Conservation (phyloP, 2,329 filamentous ascomycete genomes). For the Uncinocarpus reesii region DNA sequence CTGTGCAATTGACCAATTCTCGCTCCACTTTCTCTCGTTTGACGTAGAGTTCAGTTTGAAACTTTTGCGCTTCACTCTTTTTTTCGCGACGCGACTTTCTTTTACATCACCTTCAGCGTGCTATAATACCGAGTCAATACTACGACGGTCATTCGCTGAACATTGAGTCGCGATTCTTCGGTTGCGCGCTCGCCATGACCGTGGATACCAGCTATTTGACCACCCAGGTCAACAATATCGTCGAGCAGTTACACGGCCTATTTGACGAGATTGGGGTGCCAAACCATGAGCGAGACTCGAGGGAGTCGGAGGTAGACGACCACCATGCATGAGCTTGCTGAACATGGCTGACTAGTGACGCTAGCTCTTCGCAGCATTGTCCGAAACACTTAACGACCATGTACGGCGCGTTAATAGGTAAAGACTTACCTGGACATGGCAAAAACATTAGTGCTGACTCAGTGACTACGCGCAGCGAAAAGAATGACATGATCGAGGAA, state of each 20-base stretch:
- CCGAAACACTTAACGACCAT: constrained; percentile 83
- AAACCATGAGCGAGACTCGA: constrained; percentile 76
- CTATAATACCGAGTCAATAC: background rate
- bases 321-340: background rate
- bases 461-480: constrained; percentile 60
- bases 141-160: background rate
- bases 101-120: background rate
- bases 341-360: constrained; percentile 6
- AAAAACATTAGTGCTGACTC: too few relatives aligned
- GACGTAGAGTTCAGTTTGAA: background rate
- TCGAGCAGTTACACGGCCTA: constrained; percentile 81
- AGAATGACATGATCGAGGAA: constrained; percentile 81
- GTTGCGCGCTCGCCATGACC: constrained; percentile 24
- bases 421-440: too few relatives aligned
- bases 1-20: constrained; percentile 9
- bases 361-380: constrained; percentile 82
- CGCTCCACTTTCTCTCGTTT: constrained; percentile 2
- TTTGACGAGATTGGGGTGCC: constrained; percentile 98
- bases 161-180: background rate
- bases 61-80: constrained; percentile 10
- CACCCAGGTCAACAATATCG: constrained; percentile 90
- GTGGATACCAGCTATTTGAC: constrained; percentile 92
- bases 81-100: constrained; percentile 2
- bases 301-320: constrained; percentile 70
- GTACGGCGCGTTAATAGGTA: constrained; percentile 66